Base-by-base conservation (phyloP, 257 asterid species). In the Gentiana macrophylla region DNA sequence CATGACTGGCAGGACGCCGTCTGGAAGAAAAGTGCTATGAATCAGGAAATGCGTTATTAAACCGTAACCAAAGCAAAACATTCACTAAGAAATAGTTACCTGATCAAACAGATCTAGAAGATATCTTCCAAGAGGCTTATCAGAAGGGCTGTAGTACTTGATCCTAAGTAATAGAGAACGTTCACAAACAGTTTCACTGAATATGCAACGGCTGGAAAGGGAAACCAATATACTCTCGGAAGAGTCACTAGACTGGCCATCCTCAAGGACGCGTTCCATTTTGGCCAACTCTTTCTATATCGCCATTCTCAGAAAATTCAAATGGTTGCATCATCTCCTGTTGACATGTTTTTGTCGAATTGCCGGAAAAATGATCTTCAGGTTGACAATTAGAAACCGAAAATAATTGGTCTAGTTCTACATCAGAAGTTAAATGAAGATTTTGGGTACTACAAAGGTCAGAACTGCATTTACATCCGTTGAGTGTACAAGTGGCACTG, bases 61-160 rank as follows among this genome's bases (percentile, higher is more conserved):
- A 35, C 32, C 60, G 15, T 15, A 6, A 5, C 12, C 51, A 15
- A 1, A 6, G 52, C 44, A 55, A 52, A n/a, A 12, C 24, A 8
- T 55, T 38, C 35, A 46, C 43, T 62, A 59, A 43, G 43, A 65
- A 24, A 58, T 61, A 24, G 8, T 71, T 78, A 92, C 98, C 97
- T 77, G 88, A 76, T 79, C 89, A 57, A 88, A 92, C 45, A 92
- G 72, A 78, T 85, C 88, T 68, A 70, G 80, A 57, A 92, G 91
- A 81, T 81, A 85, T 56, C 89, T 81, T 56, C 99, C 99, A 1
- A 92, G 79, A 46, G 99, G 99, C 63, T 88, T 86, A 82, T 92
- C 99, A 36, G 94, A 88, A 59, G 74, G 67, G 54, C 95, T 84
- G 45, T 88, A 92, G 68, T 83, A 92, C 60, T 88, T 82, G 54